Conservation (phyloP, 164 flowering plant species). For the Vitis labrusca region DNA sequence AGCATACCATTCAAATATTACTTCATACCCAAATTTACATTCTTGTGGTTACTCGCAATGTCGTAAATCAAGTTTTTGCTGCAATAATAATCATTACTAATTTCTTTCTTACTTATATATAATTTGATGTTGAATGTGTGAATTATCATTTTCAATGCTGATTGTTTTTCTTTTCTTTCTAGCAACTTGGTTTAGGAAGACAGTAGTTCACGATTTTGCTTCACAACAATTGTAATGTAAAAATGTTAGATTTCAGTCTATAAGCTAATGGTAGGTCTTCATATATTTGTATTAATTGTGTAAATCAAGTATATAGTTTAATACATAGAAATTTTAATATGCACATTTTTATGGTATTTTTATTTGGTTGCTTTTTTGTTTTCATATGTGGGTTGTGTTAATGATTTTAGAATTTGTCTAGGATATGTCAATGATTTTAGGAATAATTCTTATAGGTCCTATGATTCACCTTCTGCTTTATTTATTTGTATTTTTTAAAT, state of each 20-base stretch:
- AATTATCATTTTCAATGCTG: background rate
- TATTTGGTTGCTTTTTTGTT: background rate
- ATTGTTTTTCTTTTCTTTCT: slow-evolving; percentile 1
- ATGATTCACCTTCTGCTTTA: too few species aligned
- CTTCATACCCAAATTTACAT: slow-evolving; percentile 1
- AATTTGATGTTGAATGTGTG: background rate
- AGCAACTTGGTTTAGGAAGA: slow-evolving; percentile 63
- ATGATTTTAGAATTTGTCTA: background rate
- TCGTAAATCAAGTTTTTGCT: slow-evolving; percentile 95
- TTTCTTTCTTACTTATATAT: background rate
- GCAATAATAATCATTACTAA: slow-evolving; percentile 79
- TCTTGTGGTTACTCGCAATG: slow-evolving; percentile 96
- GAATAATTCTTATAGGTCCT: too few species aligned
- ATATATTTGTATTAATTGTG: slow-evolving; percentile 73
- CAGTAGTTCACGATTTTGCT: slow-evolving; percentile 84
- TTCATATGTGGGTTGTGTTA: too few species aligned
- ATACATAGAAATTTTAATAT: background rate
- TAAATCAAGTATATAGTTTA: slow-evolving; percentile 67
- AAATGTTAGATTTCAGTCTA: slow-evolving; percentile 86
- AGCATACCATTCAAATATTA: too few species aligned
- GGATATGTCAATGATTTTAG: too few species aligned
- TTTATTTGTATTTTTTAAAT: too few species aligned
- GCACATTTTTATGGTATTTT: background rate
- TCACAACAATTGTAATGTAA: slow-evolving; percentile 97
- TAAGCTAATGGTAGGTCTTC: slow-evolving; percentile 59